A percentile compares a stretch with the other conserved stretches of the same genome.
These are phyloP conservation scores for Pleodorina starrii DNA, from an alignment of 139 green algal genomes.

Conservation along the genomic window DNA sequence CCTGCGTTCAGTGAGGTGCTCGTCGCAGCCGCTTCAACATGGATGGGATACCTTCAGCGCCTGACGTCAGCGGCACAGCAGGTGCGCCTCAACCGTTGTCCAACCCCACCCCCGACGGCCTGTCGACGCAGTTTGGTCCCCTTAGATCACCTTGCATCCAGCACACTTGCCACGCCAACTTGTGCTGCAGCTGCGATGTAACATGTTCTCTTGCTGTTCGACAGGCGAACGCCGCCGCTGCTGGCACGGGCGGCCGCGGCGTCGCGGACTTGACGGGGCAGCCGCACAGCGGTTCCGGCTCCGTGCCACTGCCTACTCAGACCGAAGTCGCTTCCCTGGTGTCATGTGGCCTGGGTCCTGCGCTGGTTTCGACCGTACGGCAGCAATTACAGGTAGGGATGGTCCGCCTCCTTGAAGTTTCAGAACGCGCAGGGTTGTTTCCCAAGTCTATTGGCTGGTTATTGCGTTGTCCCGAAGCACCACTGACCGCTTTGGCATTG, in stretches of 20 bases:
- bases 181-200: no score
- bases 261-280: background rate
- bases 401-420: no score
- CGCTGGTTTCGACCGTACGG: constrained; percentile 9
- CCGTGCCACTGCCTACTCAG: constrained; percentile 16
- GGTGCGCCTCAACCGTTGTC: background rate
- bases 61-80: constrained; percentile 7
- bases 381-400: constrained; percentile 37
- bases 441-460: background rate
- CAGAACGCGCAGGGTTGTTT: no score
- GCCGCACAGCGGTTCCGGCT: background rate
- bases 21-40: constrained; percentile 9
- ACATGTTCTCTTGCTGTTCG: no score
- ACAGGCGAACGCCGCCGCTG: no score
- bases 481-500: no score
- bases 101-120: background rate
- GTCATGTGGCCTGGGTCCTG: constrained; percentile 14
- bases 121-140: no score
- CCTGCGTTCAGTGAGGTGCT: constrained; percentile 20
- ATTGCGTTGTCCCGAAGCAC: background rate
- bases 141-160: no score
- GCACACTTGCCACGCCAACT: no score
- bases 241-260: no score
- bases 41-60: constrained; percentile 33
- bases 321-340: constrained; percentile 26